Evolutionary conservation across 2,329 filamentous ascomycete species (phyloP).

Genomic region (Hymenoscyphus salicellus): DNA sequence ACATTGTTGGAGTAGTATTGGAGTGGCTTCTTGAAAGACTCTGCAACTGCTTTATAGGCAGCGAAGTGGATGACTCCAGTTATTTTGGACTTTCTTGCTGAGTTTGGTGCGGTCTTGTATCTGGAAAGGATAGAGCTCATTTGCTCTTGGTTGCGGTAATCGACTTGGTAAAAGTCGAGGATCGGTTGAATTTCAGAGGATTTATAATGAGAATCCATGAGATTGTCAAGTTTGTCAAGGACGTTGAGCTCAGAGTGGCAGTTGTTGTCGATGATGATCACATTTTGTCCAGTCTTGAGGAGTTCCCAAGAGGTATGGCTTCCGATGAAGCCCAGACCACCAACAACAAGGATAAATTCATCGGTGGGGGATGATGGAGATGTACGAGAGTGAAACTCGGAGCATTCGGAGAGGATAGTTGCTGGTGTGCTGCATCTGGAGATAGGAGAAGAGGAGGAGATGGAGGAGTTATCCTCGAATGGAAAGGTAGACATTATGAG

Average conservation of each 20-base stretch:
- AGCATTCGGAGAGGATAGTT: not conserved
- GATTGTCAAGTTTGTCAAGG: constrained; percentile 25
- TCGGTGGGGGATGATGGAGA: not conserved
- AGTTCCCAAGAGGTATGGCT: constrained; percentile 50
- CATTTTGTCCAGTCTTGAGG: constrained; percentile 47
- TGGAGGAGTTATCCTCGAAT: not conserved
- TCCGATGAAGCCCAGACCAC: constrained; percentile 48
- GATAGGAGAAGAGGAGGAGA: not conserved
- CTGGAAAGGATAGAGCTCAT: constrained; percentile 26
- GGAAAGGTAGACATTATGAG: not conserved
- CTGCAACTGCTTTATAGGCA: constrained; percentile 62
- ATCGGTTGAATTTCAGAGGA: constrained; percentile 9
- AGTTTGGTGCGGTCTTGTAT: constrained; percentile 28
- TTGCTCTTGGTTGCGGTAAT: constrained; percentile 29
- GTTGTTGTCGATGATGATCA: constrained; percentile 40
- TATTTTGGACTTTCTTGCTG: constrained; percentile 45
- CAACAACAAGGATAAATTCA: constrained; percentile 41
- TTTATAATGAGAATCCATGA: constrained; percentile 22
- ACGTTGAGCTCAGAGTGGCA: constrained; percentile 37
- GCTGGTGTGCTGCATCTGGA: constrained; percentile 6
- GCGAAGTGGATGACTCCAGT: constrained; percentile 65
- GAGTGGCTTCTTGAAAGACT: constrained; percentile 57
- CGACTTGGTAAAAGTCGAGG: constrained; percentile 28
- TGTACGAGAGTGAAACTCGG: not conserved
- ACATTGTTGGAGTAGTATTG: constrained; percentile 67